A percentile compares a stretch with the other conserved stretches of the same genome.
phyloP scores from a whole-genome alignment of 306 rosid genomes.

The Cicer judaicum region DNA sequence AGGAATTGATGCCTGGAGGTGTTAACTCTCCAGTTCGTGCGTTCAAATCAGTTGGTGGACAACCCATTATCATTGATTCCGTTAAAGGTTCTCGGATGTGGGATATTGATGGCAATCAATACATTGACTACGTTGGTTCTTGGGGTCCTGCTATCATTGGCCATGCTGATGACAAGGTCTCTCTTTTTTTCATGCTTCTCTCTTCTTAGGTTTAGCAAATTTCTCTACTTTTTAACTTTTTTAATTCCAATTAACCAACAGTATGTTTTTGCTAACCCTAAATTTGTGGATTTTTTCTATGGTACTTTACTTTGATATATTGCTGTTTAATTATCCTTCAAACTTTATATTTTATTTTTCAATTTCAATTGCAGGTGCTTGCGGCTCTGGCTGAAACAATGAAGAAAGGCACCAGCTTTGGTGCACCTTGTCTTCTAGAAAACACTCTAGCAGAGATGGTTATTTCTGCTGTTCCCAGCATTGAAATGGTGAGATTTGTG shows the following conservation, averaged over 20 bases:
- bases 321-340: background rate
- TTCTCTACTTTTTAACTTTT: background rate
- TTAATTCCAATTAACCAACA: background rate
- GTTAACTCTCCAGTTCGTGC: slow-evolving; percentile 97
- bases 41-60: slow-evolving; percentile 94
- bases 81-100: slow-evolving; percentile 90
- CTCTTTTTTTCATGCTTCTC: background rate
- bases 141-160: slow-evolving; percentile 99
- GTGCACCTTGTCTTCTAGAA: slow-evolving; percentile 94
- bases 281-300: background rate
- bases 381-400: slow-evolving; percentile 90
- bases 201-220: too few species aligned
- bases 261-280: background rate
- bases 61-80: slow-evolving; percentile 82
- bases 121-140: slow-evolving; percentile 96
- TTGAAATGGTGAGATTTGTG: slow-evolving; percentile 95
- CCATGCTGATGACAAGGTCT: slow-evolving; percentile 89
- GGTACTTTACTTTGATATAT: slow-evolving; percentile 7
- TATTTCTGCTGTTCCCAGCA: slow-evolving; percentile 86
- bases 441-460: slow-evolving; percentile 82
- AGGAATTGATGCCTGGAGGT: slow-evolving; percentile 95
- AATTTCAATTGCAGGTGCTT: slow-evolving; percentile 65
- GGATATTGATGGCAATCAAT: slow-evolving; percentile 94
- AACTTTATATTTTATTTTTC: background rate
- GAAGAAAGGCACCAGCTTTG: slow-evolving; percentile 98